Conservation (phyloP, 2,329 filamentous ascomycete genomes). For the Xylaria sp. region DNA sequence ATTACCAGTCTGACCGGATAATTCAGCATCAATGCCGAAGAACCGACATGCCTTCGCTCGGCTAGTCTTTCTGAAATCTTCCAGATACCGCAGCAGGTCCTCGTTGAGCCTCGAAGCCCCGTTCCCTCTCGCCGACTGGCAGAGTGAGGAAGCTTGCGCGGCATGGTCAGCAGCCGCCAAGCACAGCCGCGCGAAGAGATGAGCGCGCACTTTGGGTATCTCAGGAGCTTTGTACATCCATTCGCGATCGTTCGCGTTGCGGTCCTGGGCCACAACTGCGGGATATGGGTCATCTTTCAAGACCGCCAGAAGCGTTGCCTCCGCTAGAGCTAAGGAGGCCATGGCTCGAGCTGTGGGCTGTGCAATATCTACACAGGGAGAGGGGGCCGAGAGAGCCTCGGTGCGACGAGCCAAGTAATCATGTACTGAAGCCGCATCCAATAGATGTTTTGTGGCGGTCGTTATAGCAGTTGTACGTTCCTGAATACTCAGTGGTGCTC, state of each 20-base stretch:
- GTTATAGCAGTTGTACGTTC: conserved; percentile 77
- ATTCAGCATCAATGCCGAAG: conserved; percentile 88
- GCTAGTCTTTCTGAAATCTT: conserved; percentile 78
- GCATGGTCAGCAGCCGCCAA: conserved; percentile 91
- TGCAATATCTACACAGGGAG: conserved; percentile 65
- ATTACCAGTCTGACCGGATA: conserved; percentile 81
- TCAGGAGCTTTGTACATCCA: conserved; percentile 97
- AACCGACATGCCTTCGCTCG: conserved; percentile 90
- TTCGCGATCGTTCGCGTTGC: conserved; percentile 85
- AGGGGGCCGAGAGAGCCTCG: conserved; percentile 54
- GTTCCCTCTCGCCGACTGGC: conserved; percentile 53
- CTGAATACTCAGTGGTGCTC: conserved; percentile 69
- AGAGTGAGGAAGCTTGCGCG: conserved; percentile 71
- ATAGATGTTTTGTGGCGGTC: conserved; percentile 78
- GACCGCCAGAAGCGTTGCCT: conserved; percentile 89
- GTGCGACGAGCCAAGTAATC: conserved; percentile 73
- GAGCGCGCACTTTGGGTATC: conserved; percentile 87
- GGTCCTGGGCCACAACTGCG: conserved; percentile 79
- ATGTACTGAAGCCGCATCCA: conserved; percentile 83
- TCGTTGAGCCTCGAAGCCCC: conserved; percentile 67
- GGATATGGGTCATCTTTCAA: conserved; percentile 96
- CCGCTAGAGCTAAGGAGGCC: conserved; percentile 77
- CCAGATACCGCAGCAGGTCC: conserved; percentile 76
- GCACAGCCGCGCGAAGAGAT: conserved; percentile 88
- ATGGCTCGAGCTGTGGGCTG: conserved; percentile 66